Evolutionary conservation across 176 grass and related monocot genomes (phyloP).

Genomic region (Triticum turgidum): DNA sequence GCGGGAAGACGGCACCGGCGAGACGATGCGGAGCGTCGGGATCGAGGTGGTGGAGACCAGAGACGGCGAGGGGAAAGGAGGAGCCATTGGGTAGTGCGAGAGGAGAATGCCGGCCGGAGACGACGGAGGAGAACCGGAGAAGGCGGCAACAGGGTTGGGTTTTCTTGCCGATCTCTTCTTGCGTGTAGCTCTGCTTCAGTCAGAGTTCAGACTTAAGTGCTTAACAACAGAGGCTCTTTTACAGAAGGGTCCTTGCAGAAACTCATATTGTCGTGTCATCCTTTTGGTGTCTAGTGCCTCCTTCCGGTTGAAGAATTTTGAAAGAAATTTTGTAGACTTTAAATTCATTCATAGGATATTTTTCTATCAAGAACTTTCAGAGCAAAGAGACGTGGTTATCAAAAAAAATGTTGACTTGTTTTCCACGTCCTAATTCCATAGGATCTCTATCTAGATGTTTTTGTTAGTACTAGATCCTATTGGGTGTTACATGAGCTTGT

Average conservation of each 20-base stretch:
- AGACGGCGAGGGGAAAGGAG: not conserved
- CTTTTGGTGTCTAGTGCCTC: not conserved
- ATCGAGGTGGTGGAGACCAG: constrained; percentile 10
- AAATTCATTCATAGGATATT: not conserved
- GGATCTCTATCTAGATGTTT: no score
- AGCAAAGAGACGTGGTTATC: no score
- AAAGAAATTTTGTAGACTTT: not conserved
- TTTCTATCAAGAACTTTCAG: no score
- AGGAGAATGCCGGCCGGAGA: constrained; percentile 1
- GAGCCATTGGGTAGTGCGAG: not conserved
- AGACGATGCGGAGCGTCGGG: constrained; percentile 2
- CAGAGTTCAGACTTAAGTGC: constrained; percentile 8
- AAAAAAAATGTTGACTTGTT: no score
- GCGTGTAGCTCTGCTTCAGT: constrained; percentile 19
- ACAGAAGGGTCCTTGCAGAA: not conserved
- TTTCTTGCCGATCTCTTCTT: constrained; percentile 13
- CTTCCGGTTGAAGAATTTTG: not conserved
- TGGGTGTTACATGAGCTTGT: no score
- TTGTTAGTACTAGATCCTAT: no score
- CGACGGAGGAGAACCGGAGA: not conserved
- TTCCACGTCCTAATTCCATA: no score
- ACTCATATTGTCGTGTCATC: not conserved
- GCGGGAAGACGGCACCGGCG: constrained; percentile 10
- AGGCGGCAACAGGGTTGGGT: constrained; percentile 2
- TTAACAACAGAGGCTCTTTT: not conserved